Evolutionary conservation across 2,329 filamentous ascomycete species (phyloP).

Genomic region (Rhexocercosporidium sp.): DNA sequence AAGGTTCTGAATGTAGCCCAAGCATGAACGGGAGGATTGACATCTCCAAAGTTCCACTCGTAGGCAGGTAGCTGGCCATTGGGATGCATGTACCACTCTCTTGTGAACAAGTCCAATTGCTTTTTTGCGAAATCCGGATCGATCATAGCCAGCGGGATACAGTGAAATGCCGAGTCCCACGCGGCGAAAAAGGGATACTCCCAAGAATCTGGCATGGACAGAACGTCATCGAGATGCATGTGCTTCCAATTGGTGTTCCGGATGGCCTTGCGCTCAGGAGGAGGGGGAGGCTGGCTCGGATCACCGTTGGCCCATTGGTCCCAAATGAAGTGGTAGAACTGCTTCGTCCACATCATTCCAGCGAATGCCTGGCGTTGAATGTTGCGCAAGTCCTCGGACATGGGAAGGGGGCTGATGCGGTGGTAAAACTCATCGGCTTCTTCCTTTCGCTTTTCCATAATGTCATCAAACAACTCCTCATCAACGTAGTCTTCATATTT

Average conservation of each 20-base stretch:
- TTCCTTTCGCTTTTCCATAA: slow-evolving; percentile 82
- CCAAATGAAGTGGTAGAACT: slow-evolving; percentile 96
- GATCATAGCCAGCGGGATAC: slow-evolving; percentile 94
- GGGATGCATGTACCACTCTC: slow-evolving; percentile 99
- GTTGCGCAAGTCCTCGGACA: slow-evolving; percentile 91
- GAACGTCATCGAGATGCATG: slow-evolving; percentile 90
- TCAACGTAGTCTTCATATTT: slow-evolving; percentile 81
- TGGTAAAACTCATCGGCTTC: slow-evolving; percentile 98
- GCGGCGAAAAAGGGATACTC: slow-evolving; percentile 98
- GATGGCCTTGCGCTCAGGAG: slow-evolving; percentile 76
- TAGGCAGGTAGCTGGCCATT: slow-evolving; percentile 92
- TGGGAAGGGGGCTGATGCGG: slow-evolving; percentile 88
- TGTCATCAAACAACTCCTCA: slow-evolving; percentile 89
- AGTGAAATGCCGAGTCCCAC: slow-evolving; percentile 97
- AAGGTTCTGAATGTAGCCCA: slow-evolving; percentile 96
- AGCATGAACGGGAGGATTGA: slow-evolving; percentile 94
- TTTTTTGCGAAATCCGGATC: slow-evolving; percentile 98
- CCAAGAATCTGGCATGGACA: slow-evolving; percentile 99
- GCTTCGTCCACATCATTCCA: slow-evolving; percentile 99
- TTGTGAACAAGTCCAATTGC: slow-evolving; percentile 92
- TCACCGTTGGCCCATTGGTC: slow-evolving; percentile 98
- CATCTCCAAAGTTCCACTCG: slow-evolving; percentile 98
- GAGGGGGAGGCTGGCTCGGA: slow-evolving; percentile 84
- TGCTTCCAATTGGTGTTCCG: slow-evolving; percentile 94
- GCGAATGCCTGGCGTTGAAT: slow-evolving; percentile 94